Evolutionary conservation across 257 asterid species (phyloP).

Genomic region (Nicotiana tomentosiformis): DNA sequence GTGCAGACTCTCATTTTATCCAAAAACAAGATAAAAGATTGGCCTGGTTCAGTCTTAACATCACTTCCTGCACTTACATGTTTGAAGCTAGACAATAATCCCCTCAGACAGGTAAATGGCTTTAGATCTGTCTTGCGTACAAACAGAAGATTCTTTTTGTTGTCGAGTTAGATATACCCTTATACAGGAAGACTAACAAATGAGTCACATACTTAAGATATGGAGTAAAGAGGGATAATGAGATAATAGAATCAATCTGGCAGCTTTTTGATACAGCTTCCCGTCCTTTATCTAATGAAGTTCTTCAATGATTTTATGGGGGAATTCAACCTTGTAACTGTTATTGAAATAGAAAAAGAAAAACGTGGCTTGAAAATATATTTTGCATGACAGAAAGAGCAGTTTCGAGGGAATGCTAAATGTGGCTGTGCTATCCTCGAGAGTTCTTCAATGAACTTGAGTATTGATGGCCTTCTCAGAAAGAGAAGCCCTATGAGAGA

Average conservation of each 20-base stretch:
- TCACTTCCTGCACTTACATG: constrained; percentile 70
- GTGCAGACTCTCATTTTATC: constrained; percentile 75
- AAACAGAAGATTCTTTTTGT: background rate
- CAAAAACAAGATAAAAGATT: constrained; percentile 80
- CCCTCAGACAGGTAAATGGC: constrained; percentile 56
- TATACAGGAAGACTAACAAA: background rate
- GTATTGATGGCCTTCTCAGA: background rate
- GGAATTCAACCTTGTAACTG: too few relatives aligned
- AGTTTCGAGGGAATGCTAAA: background rate
- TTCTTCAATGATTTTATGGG: too few relatives aligned
- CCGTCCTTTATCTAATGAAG: too few relatives aligned
- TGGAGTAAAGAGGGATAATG: background rate
- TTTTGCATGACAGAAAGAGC: background rate
- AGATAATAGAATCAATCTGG: background rate
- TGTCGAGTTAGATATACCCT: background rate
- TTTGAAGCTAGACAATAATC: constrained; percentile 87
- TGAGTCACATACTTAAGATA: background rate
- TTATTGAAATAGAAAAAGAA: too few relatives aligned
- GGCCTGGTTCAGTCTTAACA: constrained; percentile 73
- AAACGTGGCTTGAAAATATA: background rate
- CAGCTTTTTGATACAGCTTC: too few relatives aligned
- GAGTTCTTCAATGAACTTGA: background rate
- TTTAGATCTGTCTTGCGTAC: background rate
- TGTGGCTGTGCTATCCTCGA: background rate
- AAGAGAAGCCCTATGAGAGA: background rate